A percentile compares a stretch with the other conserved stretches of the same genome.
Evolutionary conservation across 2,329 filamentous ascomycete species (phyloP).

Genomic region (Pseudogymnoascus verrucosus): DNA sequence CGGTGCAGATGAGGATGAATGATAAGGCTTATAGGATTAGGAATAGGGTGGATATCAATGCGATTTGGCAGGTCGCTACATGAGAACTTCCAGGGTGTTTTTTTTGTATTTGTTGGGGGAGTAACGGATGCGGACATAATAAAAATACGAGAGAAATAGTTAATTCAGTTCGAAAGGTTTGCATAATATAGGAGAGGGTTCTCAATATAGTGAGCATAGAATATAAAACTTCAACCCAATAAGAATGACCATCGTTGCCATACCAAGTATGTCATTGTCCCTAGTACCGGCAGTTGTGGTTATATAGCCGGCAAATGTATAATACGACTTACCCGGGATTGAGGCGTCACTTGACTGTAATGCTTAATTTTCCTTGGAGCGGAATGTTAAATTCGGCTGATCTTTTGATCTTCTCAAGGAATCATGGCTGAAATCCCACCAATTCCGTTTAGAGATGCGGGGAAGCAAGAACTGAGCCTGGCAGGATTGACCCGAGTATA

Average conservation of each 20-base stretch:
- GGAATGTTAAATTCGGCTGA: background rate
- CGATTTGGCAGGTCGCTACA: conserved; percentile 27
- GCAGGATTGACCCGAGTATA: background rate
- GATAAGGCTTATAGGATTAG: conserved; percentile 30
- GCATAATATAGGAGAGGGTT: background rate
- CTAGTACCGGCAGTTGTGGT: background rate
- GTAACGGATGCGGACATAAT: background rate
- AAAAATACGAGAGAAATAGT: background rate
- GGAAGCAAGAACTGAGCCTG: background rate
- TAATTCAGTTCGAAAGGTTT: background rate
- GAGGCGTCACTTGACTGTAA: background rate
- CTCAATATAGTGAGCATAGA: background rate
- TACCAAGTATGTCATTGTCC: background rate
- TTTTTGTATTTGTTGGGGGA: background rate
- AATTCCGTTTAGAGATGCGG: background rate
- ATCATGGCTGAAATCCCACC: background rate
- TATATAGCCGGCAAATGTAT: background rate
- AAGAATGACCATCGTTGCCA: background rate
- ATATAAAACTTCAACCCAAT: background rate
- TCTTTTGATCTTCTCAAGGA: background rate
- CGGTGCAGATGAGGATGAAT: conserved; percentile 31
- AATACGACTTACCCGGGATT: background rate
- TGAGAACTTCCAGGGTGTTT: background rate
- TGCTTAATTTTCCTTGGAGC: conserved; percentile 3
- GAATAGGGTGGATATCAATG: conserved; percentile 24